Conservation (phyloP, 1,139 yeast species). For the Kodamaea arcana region DNA sequence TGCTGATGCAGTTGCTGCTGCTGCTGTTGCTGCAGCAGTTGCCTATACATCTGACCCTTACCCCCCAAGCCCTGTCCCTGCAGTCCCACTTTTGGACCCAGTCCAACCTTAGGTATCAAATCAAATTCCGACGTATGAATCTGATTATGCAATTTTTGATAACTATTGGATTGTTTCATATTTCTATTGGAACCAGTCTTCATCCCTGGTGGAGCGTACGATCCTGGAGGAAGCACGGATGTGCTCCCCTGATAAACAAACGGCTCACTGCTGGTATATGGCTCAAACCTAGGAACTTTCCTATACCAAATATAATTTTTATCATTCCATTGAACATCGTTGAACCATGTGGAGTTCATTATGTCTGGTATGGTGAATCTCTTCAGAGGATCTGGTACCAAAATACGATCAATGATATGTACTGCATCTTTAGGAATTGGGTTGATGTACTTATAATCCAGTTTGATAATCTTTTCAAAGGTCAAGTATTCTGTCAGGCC, state of each 20-base stretch:
- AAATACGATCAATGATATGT: slow-evolving; percentile 64
- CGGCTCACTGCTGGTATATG: slow-evolving; percentile 28
- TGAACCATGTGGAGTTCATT: slow-evolving; percentile 36
- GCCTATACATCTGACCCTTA: neutral
- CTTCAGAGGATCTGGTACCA: slow-evolving; percentile 44
- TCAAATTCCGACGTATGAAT: slow-evolving; percentile 35
- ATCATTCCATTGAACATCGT: slow-evolving; percentile 41
- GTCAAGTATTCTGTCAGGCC: slow-evolving; percentile 94
- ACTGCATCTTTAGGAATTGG: slow-evolving; percentile 60
- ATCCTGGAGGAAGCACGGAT: slow-evolving; percentile 1
- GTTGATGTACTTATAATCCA: slow-evolving; percentile 76
- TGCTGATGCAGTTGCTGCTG: slow-evolving; percentile 1
- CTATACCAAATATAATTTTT: slow-evolving; percentile 40
- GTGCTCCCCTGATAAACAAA: neutral
- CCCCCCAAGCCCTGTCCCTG: neutral
- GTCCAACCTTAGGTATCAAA: slow-evolving; percentile 21
- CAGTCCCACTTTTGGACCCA: no score
- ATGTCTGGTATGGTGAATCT: slow-evolving; percentile 35
- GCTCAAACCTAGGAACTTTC: slow-evolving; percentile 46
- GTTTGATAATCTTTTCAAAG: slow-evolving; percentile 84
- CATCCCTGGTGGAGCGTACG: slow-evolving; percentile 19
- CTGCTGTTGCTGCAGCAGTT: slow-evolving; percentile 1
- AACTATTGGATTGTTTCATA: slow-evolving; percentile 36
- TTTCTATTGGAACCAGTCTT: slow-evolving; percentile 39
- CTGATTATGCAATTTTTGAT: slow-evolving; percentile 42